These are phyloP conservation scores for Chrysoporthe puriensis DNA, from an alignment of 2,329 filamentous ascomycete species.

Conservation along the genomic window DNA sequence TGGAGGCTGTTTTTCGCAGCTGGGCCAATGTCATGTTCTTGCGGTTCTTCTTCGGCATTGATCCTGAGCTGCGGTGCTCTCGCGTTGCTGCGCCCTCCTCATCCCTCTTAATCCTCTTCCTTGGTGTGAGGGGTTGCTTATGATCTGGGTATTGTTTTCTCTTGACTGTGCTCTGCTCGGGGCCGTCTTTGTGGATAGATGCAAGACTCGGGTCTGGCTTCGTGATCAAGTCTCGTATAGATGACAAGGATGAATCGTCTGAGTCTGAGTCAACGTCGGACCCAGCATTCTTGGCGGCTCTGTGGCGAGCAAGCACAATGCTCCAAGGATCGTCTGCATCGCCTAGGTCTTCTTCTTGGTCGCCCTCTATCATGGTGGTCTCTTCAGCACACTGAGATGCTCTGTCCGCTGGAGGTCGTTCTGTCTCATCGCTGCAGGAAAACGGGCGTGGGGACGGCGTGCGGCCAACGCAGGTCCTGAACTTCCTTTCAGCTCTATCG, in stretches of 20 bases:
- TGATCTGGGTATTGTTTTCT: background rate
- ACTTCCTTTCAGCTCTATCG: background rate
- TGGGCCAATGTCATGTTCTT: constrained; percentile 31
- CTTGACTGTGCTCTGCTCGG: background rate
- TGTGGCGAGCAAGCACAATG: background rate
- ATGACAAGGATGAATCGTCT: background rate
- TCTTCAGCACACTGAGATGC: background rate
- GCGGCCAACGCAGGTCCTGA: background rate
- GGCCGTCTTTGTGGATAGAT: no score
- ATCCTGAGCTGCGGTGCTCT: no score
- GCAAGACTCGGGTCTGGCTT: background rate
- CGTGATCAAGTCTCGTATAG: background rate
- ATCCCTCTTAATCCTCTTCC: constrained; percentile 7
- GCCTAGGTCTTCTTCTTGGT: background rate
- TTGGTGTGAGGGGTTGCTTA: background rate
- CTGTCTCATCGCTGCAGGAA: background rate
- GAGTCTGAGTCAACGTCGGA: background rate
- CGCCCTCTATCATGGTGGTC: background rate
- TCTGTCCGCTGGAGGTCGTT: no score
- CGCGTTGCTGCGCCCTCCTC: background rate
- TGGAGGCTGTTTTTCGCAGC: constrained; percentile 34
- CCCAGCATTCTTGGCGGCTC: background rate
- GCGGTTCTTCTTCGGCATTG: constrained; percentile 11
- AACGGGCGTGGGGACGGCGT: background rate
- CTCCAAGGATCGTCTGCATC: constrained; percentile 1